Evolutionary conservation across 345 rosid species (phyloP), one percentile per base, ranked within the genome.

Genomic region (Kernera saxatilis): DNA sequence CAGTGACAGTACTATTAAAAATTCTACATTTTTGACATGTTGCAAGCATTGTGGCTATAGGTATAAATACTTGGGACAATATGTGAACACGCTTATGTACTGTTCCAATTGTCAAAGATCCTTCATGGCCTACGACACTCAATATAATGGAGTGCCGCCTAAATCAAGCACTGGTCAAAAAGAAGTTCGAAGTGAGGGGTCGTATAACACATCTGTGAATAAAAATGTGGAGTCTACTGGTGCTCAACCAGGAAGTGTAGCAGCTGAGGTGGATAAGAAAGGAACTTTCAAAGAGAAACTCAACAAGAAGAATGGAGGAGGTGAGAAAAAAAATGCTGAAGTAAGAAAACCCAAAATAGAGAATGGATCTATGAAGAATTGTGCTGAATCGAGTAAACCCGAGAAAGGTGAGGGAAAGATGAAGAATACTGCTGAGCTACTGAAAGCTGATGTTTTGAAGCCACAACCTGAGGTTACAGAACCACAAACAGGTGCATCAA

Each of bases 1-100:
- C 22, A 19, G 39, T 35, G 46, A 29, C 19, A 41, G 22, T 45
- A 29, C 1, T 8, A 15, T 18, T 5, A 35, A 36, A 41, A 52
- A 11, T 45, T 26, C 18, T 65, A 54, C 90, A 11, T 93, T 89
- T 78, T 86, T 85, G 94, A 85, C 98, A 6, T 35, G 65, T 69
- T 93, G 98, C 70, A 59, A 77, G 44, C 66, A 65, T 39, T 93
- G 98, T 74, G 74, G 72, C 33, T 17, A 71, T 11, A 85, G 71
- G 80, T 82, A 73, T 49, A 82, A 78, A 44, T 86, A 80, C 76
- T 56, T 17, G 59, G 76, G 55, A 63, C 51, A 70, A 15, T 73
- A 54, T 64, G 74, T 75, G 26, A 80, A 85, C 43, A 75, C 70
- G 67, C n/a, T 51, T 26, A 29, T 93, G 73, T 70, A 56, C 1